Evolutionary conservation across 1,284 basidiomycete genomes (phyloP), one percentile per base, ranked within the genome.

Genomic region (Naganishia liquefaciens): DNA sequence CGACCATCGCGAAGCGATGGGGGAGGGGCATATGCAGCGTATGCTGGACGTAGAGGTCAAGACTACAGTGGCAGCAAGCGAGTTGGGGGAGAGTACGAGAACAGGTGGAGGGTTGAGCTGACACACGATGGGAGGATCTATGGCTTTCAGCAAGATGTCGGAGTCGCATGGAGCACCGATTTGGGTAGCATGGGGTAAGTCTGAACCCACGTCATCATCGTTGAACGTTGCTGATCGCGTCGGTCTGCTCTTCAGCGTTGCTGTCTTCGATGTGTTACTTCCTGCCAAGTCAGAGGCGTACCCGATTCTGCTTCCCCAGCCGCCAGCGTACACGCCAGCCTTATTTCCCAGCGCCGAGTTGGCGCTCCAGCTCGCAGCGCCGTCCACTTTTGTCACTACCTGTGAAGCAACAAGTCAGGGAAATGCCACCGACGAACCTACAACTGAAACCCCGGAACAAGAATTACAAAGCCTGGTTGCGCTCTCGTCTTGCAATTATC

Each of bases 291-390:
- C 70, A 7, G 70, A 72, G 1, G 70, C 73, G 21, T 74, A 75
- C 57, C 77, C 78, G 3, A 76, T 79, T 9, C 73, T 79, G n/a
- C 73, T 79, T 0, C 78, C 78, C 21, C 78, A 79, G 68, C 77
- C 78, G 27, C 73, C 71, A 3, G 71, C 75, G 10, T 72, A 78
- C 49, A 66, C 77, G 4, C 70, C 73, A 1, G 71, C 73, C 0
- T 66, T 78, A 4, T 75, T 76, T 62, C 73, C 74, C 10, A 61
- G 63, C 27, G 63, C 68, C 19, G 60, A 69, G 39, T 54, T 62
- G 7, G 70, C 72, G n/a, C 52, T 71, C 9, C 71, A 73, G 46
- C 65, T 76, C 15, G 43, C 55, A 7, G 55, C 75, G 1, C 74
- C 64, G 10, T 66, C 64, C 17, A 54, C 64, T 2, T 62, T 65